A percentile compares a stretch with the other conserved stretches of the same genome.
Evolutionary conservation across 2,329 filamentous ascomycete species (phyloP).

Genomic region (Onygenales sp.): DNA sequence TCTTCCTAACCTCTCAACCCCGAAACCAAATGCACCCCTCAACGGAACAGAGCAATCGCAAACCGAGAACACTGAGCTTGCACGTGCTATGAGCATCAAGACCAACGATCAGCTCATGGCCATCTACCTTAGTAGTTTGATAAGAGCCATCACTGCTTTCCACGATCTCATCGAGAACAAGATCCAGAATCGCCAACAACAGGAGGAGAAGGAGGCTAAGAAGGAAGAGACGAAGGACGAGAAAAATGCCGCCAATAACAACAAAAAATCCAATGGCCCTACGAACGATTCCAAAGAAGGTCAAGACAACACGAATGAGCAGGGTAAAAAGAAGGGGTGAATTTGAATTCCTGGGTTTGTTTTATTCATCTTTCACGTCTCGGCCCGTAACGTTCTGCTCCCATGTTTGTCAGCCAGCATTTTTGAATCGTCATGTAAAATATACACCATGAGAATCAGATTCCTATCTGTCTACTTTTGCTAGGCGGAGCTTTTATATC

Average conservation of each 20-base stretch:
- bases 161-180: slow-evolving; percentile 99
- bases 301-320: slow-evolving; percentile 48
- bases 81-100: slow-evolving; percentile 97
- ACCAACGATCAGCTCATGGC: slow-evolving; percentile 98
- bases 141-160: slow-evolving; percentile 96
- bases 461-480: slow-evolving; percentile 19
- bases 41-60: slow-evolving; percentile 49
- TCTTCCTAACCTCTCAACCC: slow-evolving; percentile 86
- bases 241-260: slow-evolving; percentile 32
- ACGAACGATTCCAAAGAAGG: slow-evolving; percentile 48
- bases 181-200: slow-evolving; percentile 95
- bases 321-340: slow-evolving; percentile 49
- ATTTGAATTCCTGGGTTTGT: neutral
- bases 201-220: slow-evolving; percentile 83
- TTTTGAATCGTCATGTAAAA: neutral
- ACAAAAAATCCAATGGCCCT: slow-evolving; percentile 39
- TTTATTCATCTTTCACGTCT: neutral
- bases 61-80: slow-evolving; percentile 69
- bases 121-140: slow-evolving; percentile 93
- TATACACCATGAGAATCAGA: neutral
- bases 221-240: slow-evolving; percentile 57
- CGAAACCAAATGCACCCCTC: slow-evolving; percentile 50
- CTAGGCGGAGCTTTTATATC: neutral
- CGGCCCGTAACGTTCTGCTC: neutral
- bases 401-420: neutral